These are phyloP conservation scores for Wilcoxina mikolae DNA, from an alignment of 495 filamentous ascomycete genomes.

Conservation along the genomic window DNA sequence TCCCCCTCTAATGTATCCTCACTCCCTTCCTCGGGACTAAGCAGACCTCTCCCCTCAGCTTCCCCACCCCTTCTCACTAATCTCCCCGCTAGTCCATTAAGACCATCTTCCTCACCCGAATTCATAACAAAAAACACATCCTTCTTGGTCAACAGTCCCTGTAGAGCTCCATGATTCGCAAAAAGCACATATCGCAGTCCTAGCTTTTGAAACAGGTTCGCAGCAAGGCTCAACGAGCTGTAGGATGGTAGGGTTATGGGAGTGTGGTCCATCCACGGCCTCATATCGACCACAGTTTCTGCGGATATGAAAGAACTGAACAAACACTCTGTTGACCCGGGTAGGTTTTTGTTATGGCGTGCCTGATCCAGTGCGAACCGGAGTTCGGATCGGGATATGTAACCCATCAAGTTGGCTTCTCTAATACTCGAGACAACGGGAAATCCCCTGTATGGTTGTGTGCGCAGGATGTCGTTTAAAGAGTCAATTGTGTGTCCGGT, in stretches of 20 bases:
- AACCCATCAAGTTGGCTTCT: conserved; percentile 67
- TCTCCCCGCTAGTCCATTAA: conserved; percentile 10
- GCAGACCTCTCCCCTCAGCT: conserved; percentile 11
- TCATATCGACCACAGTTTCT: conserved; percentile 70
- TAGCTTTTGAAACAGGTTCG: conserved; percentile 84
- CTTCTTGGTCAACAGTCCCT: conserved; percentile 89
- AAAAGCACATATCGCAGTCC: conserved; percentile 86
- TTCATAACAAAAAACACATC: conserved; percentile 93
- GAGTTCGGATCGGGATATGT: conserved; percentile 86
- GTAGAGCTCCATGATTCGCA: conserved; percentile 60
- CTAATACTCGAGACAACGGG: conserved; percentile 68
- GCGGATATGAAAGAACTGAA: conserved; percentile 53
- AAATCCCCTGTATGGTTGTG: conserved; percentile 76
- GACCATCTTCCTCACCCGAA: conserved; percentile 47
- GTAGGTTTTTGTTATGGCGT: conserved; percentile 38
- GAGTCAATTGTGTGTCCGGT: conserved; percentile 71
- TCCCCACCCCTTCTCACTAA: conserved; percentile 5
- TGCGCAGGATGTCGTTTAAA: conserved; percentile 50
- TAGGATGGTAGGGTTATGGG: conserved; percentile 74
- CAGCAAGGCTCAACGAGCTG: conserved; percentile 60
- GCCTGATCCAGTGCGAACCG: conserved; percentile 55
- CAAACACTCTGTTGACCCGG: conserved; percentile 59
- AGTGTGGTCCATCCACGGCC: conserved; percentile 97
- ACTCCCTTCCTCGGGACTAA: conserved; percentile 5
- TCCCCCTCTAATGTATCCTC: neutral